phyloP scores from a whole-genome alignment of 2,329 filamentous ascomycete genomes.

The Xylariaceae sp. region DNA sequence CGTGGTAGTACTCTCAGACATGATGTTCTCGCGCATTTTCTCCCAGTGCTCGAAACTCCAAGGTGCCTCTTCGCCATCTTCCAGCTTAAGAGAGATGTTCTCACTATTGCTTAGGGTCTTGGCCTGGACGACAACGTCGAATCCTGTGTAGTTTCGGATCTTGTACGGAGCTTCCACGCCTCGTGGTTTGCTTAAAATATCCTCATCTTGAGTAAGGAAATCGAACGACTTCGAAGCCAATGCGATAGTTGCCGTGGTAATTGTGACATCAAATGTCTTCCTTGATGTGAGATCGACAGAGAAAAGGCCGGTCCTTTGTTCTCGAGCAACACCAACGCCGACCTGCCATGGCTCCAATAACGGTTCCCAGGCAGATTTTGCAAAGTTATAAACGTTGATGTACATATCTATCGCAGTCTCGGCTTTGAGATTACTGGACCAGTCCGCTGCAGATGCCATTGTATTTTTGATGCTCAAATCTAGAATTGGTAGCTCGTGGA shows the following conservation, averaged over 20 bases:
- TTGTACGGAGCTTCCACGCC: conserved; percentile 89
- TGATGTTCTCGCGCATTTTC: conserved; percentile 89
- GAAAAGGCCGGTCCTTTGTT: conserved; percentile 70
- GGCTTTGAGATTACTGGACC: conserved; percentile 83
- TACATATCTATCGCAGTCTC: conserved; percentile 92
- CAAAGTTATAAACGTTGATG: conserved; percentile 97
- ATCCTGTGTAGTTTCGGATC: conserved; percentile 94
- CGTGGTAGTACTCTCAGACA: conserved; percentile 76
- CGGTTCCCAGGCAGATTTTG: conserved; percentile 97
- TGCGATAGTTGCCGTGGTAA: conserved; percentile 92
- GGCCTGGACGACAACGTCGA: conserved; percentile 80
- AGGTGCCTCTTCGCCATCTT: conserved; percentile 85
- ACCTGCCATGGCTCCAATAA: conserved; percentile 94
- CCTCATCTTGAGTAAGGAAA: conserved; percentile 83
- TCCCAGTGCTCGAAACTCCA: conserved; percentile 98
- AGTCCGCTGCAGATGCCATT: conserved; percentile 79
- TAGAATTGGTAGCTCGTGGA: conserved; percentile 91
- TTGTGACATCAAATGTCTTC: conserved; percentile 85
- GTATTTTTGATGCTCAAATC: conserved; percentile 94
- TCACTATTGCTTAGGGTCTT: conserved; percentile 62
- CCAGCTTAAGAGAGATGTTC: conserved; percentile 70
- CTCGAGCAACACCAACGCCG: conserved; percentile 83
- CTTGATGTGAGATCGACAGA: conserved; percentile 84
- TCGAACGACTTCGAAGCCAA: conserved; percentile 89
- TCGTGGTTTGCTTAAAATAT: conserved; percentile 89